Evolutionary conservation across 768 basidiomycete species (phyloP).

Genomic region (Suillus fuscotomentosus): DNA sequence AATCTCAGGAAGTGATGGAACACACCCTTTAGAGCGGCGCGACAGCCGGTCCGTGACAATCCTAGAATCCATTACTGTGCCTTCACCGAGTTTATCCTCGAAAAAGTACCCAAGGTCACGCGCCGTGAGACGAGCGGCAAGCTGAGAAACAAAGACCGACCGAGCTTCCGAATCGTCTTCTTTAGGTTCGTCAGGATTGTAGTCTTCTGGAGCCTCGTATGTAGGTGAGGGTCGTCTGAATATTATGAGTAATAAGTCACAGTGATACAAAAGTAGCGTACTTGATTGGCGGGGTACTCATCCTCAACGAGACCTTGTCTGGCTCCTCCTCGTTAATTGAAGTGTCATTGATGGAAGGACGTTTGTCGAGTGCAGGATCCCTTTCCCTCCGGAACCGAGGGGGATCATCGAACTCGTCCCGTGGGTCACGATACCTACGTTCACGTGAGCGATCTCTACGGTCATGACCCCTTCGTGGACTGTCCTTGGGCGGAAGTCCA

Average conservation of each 20-base stretch:
- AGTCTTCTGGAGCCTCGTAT: constrained; percentile 68
- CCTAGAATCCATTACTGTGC: constrained; percentile 90
- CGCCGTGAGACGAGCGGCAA: constrained; percentile 94
- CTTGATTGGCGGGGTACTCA: constrained; percentile 45
- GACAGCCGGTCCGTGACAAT: constrained; percentile 96
- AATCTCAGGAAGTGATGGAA: background rate
- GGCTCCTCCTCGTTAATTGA: constrained; percentile 33
- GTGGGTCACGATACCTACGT: constrained; percentile 47
- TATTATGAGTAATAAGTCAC: constrained; percentile 11
- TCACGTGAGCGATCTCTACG: constrained; percentile 52
- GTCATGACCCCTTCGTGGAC: constrained; percentile 46
- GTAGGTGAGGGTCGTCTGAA: constrained; percentile 67
- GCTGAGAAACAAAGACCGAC: constrained; percentile 98
- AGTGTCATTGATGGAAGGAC: constrained; percentile 40
- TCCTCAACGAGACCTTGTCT: constrained; percentile 33
- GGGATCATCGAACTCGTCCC: constrained; percentile 65
- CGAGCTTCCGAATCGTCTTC: constrained; percentile 98
- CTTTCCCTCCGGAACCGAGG: constrained; percentile 42
- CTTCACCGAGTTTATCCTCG: constrained; percentile 93
- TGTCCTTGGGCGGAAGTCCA: constrained; percentile 47
- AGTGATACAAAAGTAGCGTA: constrained; percentile 26
- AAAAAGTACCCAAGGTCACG: constrained; percentile 98
- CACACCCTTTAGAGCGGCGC: constrained; percentile 96
- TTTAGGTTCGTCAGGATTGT: constrained; percentile 84
- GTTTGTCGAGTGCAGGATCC: constrained; percentile 40